Percentiles rank a stretch among this genome's conserved stretches.
These are phyloP conservation scores for Yamadazyma atlantica DNA, from an alignment of 1,139 yeast genomes.

Conservation along the genomic window DNA sequence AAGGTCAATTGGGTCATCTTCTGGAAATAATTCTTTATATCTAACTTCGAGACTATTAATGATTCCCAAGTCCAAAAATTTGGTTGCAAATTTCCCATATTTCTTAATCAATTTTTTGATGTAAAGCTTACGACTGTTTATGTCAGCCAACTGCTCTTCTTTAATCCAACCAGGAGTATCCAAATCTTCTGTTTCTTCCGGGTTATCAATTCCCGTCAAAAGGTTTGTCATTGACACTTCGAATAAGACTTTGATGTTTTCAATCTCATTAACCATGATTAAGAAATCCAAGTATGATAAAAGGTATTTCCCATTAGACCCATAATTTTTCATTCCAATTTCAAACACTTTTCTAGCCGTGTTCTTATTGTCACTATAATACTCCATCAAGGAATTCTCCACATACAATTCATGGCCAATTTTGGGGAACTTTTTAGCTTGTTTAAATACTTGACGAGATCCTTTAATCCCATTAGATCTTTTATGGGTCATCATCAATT, in stretches of 20 bases:
- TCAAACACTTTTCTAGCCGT: constrained; percentile 80
- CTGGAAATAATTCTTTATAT: constrained; percentile 65
- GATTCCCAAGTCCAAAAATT: constrained; percentile 67
- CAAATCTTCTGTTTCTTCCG: constrained; percentile 22
- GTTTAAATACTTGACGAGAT: constrained; percentile 67
- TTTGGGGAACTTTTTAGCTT: constrained; percentile 48
- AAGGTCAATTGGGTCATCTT: constrained; percentile 46
- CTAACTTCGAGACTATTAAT: constrained; percentile 66
- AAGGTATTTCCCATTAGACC: constrained; percentile 60
- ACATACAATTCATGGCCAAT: constrained; percentile 76
- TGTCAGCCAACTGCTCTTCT: constrained; percentile 23
- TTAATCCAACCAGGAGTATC: constrained; percentile 22
- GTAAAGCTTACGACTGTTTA: constrained; percentile 23
- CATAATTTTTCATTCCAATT: constrained; percentile 67
- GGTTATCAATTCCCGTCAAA: constrained; percentile 33
- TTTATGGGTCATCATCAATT: constrained; percentile 60
- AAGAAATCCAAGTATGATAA: constrained; percentile 72
- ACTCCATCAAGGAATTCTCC: constrained; percentile 83
- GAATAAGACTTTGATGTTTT: constrained; percentile 78
- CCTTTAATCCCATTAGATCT: constrained; percentile 67
- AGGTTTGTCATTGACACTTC: constrained; percentile 52
- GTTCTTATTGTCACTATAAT: constrained; percentile 60
- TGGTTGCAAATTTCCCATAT: constrained; percentile 32
- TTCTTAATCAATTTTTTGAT: constrained; percentile 23
- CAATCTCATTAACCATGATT: constrained; percentile 70